Evolutionary conservation across 2,329 filamentous ascomycete species (phyloP), one percentile per base, ranked within the genome.

Genomic region (Monosporascus sp.): DNA sequence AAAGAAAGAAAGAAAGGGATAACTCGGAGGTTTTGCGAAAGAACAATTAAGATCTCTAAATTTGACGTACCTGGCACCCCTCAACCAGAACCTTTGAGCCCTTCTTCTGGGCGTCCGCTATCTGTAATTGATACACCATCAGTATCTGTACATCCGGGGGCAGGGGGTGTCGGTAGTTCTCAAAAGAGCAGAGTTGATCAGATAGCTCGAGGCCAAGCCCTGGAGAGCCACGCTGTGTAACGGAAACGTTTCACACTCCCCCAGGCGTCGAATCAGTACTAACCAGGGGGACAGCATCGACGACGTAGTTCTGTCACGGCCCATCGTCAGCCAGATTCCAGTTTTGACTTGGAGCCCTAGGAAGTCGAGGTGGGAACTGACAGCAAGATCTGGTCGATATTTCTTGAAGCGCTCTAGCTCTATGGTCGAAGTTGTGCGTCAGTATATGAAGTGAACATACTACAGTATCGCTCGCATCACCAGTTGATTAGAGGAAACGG

Each of bases 281-380:
- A 62, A 90, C 81, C 51, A 88, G 80, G 39, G 80, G 74, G 31
- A 88, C 78, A 54, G 82, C 83, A 63, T 91, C 87, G 54, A 89
- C 76, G 56, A 84, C 79, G 59, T 82, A 88, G 22, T 77, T 74
- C 42, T 46, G n/a, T 17, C 24, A n/a, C 14, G 42, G 9, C 18
- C 11, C 14, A 27, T n/a, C 22, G 11, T 15, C 25, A n/a, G 24
- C 25, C 5, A 46, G 22, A 34, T 48, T 75, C 74, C 39, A 89
- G 74, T 60, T 72, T 67, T 38, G 9, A 3, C n/a, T n/a, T 7
- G 7, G 22, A 27, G 6, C 3, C 20, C 8, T n/a, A 18, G 18
- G n/a, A 24, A 37, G n/a, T 11, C 5, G 7, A 11, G n/a, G 17
- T 38, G 44, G 31, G 7, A n/a, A 38, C 50, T 37, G 25, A 51